Conservation (phyloP, 2,329 filamentous ascomycete genomes). For the Clarireedia sp. region DNA sequence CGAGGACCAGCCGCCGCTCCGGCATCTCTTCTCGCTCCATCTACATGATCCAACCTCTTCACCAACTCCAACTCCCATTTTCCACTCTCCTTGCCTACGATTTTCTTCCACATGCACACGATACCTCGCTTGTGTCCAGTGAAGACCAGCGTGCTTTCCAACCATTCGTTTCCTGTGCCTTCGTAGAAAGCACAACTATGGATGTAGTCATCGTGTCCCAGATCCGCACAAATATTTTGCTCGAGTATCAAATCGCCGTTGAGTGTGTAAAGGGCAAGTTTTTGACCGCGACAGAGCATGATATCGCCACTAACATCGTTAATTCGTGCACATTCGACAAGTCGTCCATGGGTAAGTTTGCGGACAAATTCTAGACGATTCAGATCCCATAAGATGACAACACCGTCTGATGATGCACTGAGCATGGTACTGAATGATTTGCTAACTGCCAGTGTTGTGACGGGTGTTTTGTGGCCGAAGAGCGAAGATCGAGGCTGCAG, state of each 20-base stretch:
- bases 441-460: constrained; percentile 75
- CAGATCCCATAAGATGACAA: constrained; percentile 86
- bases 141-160: constrained; percentile 78
- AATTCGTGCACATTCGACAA: constrained; percentile 68
- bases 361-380: constrained; percentile 84
- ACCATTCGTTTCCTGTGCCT: constrained; percentile 84
- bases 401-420: constrained; percentile 73
- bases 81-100: constrained; percentile 41
- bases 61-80: constrained; percentile 72
- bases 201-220: constrained; percentile 60
- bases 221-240: constrained; percentile 64
- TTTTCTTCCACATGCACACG: constrained; percentile 67
- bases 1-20: constrained; percentile 34
- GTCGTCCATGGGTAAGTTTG: constrained; percentile 52
- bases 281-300: constrained; percentile 69
- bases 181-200: constrained; percentile 88
- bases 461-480: constrained; percentile 81
- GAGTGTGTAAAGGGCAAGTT: constrained; percentile 72
- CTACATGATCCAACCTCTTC: constrained; percentile 73
- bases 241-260: constrained; percentile 80
- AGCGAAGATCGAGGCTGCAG: constrained; percentile 70
- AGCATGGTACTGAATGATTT: constrained; percentile 83
- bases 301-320: constrained; percentile 91
- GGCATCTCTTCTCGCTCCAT: constrained; percentile 45
- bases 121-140: constrained; percentile 80